Evolutionary conservation across 2,329 filamentous ascomycete genomes (phyloP), one percentile per base, ranked within the genome.

Genomic region (Colletotrichum lentis): DNA sequence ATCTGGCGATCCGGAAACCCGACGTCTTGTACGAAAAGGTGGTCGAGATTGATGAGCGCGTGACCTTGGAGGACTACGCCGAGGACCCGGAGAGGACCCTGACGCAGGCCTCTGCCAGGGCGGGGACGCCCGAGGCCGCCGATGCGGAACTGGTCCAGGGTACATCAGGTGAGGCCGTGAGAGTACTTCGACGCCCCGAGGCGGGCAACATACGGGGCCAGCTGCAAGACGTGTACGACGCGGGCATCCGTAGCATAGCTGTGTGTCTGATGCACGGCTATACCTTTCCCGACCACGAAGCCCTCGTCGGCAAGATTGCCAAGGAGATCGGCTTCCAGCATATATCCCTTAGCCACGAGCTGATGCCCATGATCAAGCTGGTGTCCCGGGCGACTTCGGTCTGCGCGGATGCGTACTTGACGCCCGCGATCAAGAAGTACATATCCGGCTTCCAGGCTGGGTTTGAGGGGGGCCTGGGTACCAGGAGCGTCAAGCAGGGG

Each of bases 251-350:
- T 70, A 96, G 92, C 76, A 90, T 97, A 72, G 94, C 94, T 3
- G 93, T 97, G 1, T 96, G 93, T 73, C 80, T 97, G 67, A 94
- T 97, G 89, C 94, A 97, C 76, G 91, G 91, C 5, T 97, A 97
- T 76, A 97, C 93, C 0, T 97, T 93, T 74, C 93, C 93, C 1
- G 88, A 91, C 57, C 94, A 97, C 73, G 94, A 97, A 76, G 88
- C 90, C 0, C 75, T 93, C 49, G 84, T 97, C 11, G 93, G 93
- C 18, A 86, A 84, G 71, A 81, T 97, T 55, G 94, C 94, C 0
- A 85, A 83, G 66, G 90, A 96, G 18, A 89, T 97, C 71, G 94
- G 94, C 1, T 96, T 96, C 75, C 80, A 87, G 64, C 93, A 97
- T 77, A 89, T 97, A 70, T 94, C 91, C 64, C 82, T 95, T 39